phyloP scores from a whole-genome alignment of 208 protist genomes.

The Balamuthia mandrillaris region DNA sequence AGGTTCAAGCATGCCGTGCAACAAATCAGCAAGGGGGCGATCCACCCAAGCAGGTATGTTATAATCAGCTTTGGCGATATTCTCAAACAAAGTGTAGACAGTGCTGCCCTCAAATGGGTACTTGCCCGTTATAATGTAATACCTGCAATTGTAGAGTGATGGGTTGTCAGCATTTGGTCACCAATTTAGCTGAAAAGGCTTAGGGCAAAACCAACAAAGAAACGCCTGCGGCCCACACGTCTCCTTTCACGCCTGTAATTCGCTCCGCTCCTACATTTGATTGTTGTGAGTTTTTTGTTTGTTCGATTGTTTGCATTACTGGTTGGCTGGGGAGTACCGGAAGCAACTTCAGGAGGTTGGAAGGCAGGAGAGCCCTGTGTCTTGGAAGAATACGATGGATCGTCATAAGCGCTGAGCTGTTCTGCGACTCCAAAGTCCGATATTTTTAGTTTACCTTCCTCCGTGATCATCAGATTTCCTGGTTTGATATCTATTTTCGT shows the following conservation, averaged over 20 bases:
- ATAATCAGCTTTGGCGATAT: constrained; percentile 35
- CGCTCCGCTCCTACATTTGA: constrained; percentile 21
- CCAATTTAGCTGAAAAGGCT: background rate
- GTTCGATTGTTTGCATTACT: too few relatives aligned
- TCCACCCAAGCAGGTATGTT: constrained; percentile 4
- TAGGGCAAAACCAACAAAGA: background rate
- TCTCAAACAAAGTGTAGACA: constrained; percentile 30
- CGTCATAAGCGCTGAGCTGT: background rate
- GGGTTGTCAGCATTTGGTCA: background rate
- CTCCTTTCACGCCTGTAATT: constrained; percentile 24
- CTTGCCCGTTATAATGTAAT: constrained; percentile 3
- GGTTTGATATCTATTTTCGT: constrained; percentile 40
- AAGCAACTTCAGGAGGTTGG: constrained; percentile 23
- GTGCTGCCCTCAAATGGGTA: constrained; percentile 24
- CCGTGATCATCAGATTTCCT: constrained; percentile 28
- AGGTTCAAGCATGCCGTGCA: background rate
- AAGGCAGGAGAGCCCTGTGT: constrained; percentile 24
- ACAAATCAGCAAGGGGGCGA: background rate
- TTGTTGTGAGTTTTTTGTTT: too few relatives aligned
- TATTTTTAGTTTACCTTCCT: background rate
- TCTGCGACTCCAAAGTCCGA: constrained; percentile 28
- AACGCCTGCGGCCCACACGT: constrained; percentile 28
- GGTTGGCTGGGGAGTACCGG: too few relatives aligned
- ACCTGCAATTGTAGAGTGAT: background rate
- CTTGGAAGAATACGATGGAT: constrained; percentile 27